Evolutionary conservation across 2,329 filamentous ascomycete species (phyloP).

Genomic region (Penicillium sp.): DNA sequence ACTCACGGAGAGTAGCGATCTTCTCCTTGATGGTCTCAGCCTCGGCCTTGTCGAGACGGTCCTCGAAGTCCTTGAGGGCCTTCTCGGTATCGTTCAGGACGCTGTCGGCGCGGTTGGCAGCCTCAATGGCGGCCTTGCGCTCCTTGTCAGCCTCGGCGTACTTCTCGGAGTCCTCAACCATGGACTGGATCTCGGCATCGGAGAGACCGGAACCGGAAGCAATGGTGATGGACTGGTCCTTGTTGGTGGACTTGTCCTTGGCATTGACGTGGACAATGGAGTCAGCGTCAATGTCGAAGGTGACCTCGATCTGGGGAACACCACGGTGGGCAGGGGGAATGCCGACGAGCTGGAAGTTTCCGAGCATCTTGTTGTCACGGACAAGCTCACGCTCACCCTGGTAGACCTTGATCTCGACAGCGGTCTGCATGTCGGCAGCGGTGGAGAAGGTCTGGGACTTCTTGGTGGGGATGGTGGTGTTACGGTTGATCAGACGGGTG

Average conservation of each 20-base stretch:
- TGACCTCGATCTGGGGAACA: constrained; percentile 95
- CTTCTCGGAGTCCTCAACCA: constrained; percentile 98
- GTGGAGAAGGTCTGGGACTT: constrained; percentile 99
- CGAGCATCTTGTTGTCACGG: constrained; percentile 96
- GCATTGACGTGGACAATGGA: constrained; percentile 97
- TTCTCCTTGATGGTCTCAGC: constrained; percentile 92
- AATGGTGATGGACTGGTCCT: constrained; percentile 99
- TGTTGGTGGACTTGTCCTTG: constrained; percentile 99
- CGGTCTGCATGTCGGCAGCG: constrained; percentile 95
- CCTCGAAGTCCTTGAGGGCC: constrained; percentile 93
- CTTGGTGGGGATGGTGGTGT: constrained; percentile 99
- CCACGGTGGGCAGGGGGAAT: constrained; percentile 95
- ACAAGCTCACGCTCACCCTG: constrained; percentile 99
- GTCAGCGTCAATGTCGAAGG: constrained; percentile 97
- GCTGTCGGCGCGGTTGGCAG: constrained; percentile 95
- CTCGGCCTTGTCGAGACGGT: constrained; percentile 96
- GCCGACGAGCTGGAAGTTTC: constrained; percentile 98
- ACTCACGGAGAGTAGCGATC: constrained; percentile 81
- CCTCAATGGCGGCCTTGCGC: constrained; percentile 92
- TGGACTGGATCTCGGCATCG: constrained; percentile 90
- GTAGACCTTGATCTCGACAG: constrained; percentile 99
- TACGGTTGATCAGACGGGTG: constrained; percentile 97
- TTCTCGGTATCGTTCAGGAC: constrained; percentile 98
- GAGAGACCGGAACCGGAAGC: constrained; percentile 96
- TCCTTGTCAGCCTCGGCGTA: constrained; percentile 95